phyloP scores from a whole-genome alignment of 2,329 filamentous ascomycete genomes.

The Neophaeococcomyces aloes region DNA sequence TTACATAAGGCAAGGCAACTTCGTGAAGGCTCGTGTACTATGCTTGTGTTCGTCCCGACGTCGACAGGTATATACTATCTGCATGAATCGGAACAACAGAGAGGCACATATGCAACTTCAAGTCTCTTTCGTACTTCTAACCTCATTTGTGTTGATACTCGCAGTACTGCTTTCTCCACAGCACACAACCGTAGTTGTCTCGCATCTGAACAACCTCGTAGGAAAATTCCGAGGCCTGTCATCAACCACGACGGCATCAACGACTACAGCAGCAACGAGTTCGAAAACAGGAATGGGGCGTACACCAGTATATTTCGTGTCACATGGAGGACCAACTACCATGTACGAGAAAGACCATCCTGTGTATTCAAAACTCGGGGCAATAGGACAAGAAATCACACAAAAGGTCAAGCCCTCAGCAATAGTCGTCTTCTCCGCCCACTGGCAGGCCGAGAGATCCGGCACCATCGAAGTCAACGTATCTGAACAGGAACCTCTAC shows the following conservation, averaged over 20 bases:
- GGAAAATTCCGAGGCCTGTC: background rate
- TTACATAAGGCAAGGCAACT: too few species aligned
- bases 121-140: background rate
- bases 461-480: slow-evolving; percentile 55
- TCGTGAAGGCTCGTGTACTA: too few species aligned
- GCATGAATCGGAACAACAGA: background rate
- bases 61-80: too few species aligned
- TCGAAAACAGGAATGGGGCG: slow-evolving; percentile 13
- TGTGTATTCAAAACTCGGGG: slow-evolving; percentile 53
- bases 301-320: slow-evolving; percentile 45
- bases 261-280: background rate
- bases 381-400: slow-evolving; percentile 60
- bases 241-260: background rate
- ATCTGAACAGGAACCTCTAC: slow-evolving; percentile 52
- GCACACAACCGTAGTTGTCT: background rate
- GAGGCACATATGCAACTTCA: too few species aligned
- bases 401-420: slow-evolving; percentile 59
- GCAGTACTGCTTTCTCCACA: background rate
- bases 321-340: slow-evolving; percentile 47
- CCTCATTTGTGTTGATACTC: background rate
- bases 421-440: slow-evolving; percentile 65
- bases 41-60: too few species aligned
- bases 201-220: background rate
- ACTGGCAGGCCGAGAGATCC: slow-evolving; percentile 52
- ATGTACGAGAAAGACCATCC: slow-evolving; percentile 61